phyloP scores from a whole-genome alignment of 148 eudicot species.

The Polygonum maritimum region DNA sequence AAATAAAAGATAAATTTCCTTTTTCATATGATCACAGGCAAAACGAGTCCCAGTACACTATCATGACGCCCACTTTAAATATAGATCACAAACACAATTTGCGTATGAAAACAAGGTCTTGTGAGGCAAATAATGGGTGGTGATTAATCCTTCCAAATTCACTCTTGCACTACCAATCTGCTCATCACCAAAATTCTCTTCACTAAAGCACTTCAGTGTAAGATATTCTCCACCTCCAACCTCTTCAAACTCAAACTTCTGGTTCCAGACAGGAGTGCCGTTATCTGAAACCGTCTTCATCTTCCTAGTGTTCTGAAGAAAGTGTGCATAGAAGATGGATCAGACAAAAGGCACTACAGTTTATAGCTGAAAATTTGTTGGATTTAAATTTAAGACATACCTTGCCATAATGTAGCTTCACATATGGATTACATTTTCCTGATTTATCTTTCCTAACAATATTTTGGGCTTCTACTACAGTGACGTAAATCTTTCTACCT shows the following conservation, averaged over 20 bases:
- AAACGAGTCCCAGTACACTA: too few species aligned
- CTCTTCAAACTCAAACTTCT: conserved; percentile 92
- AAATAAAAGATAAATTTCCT: too few species aligned
- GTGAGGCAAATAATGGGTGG: too few species aligned
- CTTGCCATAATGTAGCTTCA: conserved; percentile 94
- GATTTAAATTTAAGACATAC: conserved; percentile 27
- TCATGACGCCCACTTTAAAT: too few species aligned
- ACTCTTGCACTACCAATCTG: conserved; percentile 80
- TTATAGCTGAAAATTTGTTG: not conserved
- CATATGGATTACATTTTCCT: conserved; percentile 66
- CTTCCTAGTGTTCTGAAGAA: conserved; percentile 45
- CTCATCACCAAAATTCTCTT: conserved; percentile 81
- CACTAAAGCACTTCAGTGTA: conserved; percentile 61
- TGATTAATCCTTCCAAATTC: conserved; percentile 87
- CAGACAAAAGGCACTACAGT: not conserved
- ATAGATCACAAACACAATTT: too few species aligned
- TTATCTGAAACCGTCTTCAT: conserved; percentile 42
- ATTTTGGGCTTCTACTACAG: conserved; percentile 71
- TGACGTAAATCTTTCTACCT: conserved; percentile 71
- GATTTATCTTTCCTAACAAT: conserved; percentile 58
- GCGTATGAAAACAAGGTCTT: too few species aligned
- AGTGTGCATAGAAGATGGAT: not conserved
- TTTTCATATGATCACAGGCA: too few species aligned
- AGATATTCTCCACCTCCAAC: conserved; percentile 85
- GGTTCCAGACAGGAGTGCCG: conserved; percentile 69